Conservation (phyloP, 176 grass and related monocot species). For the Microstegium vimineum region DNA sequence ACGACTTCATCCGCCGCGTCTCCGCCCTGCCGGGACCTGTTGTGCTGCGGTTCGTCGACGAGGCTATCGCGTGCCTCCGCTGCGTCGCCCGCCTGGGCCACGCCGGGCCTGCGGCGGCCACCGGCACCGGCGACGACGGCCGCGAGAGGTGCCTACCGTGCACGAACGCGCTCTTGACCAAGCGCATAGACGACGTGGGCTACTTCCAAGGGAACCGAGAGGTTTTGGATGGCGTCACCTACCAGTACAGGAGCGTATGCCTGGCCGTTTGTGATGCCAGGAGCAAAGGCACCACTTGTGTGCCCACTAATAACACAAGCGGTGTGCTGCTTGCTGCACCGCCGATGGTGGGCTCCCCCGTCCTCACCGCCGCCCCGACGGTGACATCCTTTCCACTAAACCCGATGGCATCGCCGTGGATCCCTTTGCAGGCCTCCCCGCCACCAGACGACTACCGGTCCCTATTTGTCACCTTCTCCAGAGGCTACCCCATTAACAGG, state of each 20-base stretch:
- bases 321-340: not conserved
- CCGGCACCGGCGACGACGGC: not conserved
- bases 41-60: conserved; percentile 45
- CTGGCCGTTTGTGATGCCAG: conserved; percentile 28
- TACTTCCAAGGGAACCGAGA: conserved; percentile 47
- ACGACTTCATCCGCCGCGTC: conserved; percentile 44
- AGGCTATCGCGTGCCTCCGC: conserved; percentile 53
- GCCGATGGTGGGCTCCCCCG: not conserved
- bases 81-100: conserved; percentile 1
- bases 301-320: not conserved
- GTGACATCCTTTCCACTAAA: conserved; percentile 24
- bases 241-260: conserved; percentile 50
- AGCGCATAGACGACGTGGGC: conserved; percentile 23
- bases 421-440: not conserved
- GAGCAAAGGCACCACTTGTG: not conserved
- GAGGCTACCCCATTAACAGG: conserved; percentile 51
- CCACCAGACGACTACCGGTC: conserved; percentile 63
- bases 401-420: conserved; percentile 50
- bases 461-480: conserved; percentile 74
- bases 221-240: not conserved
- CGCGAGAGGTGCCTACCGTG: conserved; percentile 27
- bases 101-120: not conserved
- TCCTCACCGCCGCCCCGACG: no score
- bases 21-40: conserved; percentile 24
- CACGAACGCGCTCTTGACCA: conserved; percentile 44